phyloP scores from a whole-genome alignment of 1,284 basidiomycete genomes.

The Cutaneotrichosporon arboriforme region DNA sequence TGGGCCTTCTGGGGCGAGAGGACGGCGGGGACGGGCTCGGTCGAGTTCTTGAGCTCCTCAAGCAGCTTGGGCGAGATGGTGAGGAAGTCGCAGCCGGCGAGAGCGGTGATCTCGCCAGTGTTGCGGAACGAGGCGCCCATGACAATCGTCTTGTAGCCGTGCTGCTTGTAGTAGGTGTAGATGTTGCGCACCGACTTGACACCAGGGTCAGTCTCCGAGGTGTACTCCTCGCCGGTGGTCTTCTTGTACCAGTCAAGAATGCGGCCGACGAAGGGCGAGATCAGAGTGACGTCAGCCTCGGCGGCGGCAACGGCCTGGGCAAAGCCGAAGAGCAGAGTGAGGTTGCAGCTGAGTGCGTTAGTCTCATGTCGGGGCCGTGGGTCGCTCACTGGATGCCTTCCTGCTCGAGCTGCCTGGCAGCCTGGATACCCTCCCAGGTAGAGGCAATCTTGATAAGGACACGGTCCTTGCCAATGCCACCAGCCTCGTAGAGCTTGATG shows the following conservation, averaged over 20 bases:
- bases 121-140: slow-evolving; percentile 99
- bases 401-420: slow-evolving; percentile 88
- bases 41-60: slow-evolving; percentile 83
- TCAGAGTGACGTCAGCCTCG: slow-evolving; percentile 94
- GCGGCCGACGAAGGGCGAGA: slow-evolving; percentile 98
- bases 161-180: slow-evolving; percentile 94
- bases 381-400: slow-evolving; percentile 70
- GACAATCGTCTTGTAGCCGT: slow-evolving; percentile 97
- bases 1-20: slow-evolving; percentile 63
- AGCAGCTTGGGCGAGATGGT: slow-evolving; percentile 89
- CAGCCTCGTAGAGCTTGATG: slow-evolving; percentile 85
- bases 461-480: slow-evolving; percentile 88
- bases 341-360: slow-evolving; percentile 66
- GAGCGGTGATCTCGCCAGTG: slow-evolving; percentile 84
- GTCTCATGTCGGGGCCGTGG: not conserved
- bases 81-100: slow-evolving; percentile 94
- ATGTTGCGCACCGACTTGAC: slow-evolving; percentile 92
- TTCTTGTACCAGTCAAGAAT: slow-evolving; percentile 98
- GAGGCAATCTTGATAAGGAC: slow-evolving; percentile 98
- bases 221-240: slow-evolving; percentile 70
- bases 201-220: slow-evolving; percentile 86
- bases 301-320: slow-evolving; percentile 97
- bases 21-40: slow-evolving; percentile 72
- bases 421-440: slow-evolving; percentile 99
- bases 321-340: slow-evolving; percentile 98